phyloP scores from a whole-genome alignment of 106 monocot genomes.

The Vanilla planifolia region DNA sequence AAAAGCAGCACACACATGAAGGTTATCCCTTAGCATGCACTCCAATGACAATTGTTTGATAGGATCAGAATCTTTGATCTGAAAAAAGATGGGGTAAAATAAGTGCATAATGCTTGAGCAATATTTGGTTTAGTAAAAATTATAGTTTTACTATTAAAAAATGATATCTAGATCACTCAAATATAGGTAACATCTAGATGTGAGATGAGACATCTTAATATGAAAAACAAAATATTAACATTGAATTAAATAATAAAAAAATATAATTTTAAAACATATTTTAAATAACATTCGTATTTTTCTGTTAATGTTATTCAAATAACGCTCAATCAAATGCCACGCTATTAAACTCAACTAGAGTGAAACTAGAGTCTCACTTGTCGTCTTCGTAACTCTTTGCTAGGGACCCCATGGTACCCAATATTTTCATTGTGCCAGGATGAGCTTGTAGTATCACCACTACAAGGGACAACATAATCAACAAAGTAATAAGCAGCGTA shows the following conservation, averaged over 20 bases:
- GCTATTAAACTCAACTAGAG: background rate
- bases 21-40: constrained; percentile 70
- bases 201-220: no score
- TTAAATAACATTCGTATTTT: no score
- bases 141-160: no score
- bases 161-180: no score
- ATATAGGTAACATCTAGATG: background rate
- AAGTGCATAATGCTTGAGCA: background rate
- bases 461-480: constrained; percentile 9
- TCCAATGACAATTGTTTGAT: constrained; percentile 81
- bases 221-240: no score
- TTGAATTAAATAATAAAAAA: no score
- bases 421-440: constrained; percentile 29
- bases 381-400: constrained; percentile 74
- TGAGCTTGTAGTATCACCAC: constrained; percentile 59
- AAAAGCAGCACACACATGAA: constrained; percentile 74
- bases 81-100: constrained; percentile 4
- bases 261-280: no score
- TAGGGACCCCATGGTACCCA: constrained; percentile 44
- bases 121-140: background rate
- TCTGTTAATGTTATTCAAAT: no score
- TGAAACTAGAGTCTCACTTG: constrained; percentile 36
- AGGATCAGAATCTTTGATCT: constrained; percentile 94
- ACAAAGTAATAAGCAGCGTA: background rate
- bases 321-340: no score